Conservation (phyloP, 2,329 filamentous ascomycete genomes). For the Setomelanomma holmii region DNA sequence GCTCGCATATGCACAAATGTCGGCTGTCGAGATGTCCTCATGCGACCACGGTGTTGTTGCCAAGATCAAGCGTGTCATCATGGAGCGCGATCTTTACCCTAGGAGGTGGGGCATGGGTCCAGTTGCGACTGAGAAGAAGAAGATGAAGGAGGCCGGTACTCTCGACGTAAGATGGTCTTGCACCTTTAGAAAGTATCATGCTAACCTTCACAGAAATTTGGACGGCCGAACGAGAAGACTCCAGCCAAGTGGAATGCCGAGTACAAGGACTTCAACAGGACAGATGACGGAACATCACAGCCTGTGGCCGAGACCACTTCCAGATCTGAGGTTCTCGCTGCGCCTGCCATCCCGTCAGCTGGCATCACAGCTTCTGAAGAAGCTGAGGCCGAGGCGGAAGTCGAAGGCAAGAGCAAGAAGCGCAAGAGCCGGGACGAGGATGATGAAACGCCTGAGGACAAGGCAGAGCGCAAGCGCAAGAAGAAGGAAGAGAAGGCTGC, state of each 20-base stretch:
- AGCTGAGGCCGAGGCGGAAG: slow-evolving; percentile 50
- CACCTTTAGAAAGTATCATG: neutral
- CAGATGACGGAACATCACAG: slow-evolving; percentile 28
- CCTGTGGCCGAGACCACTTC: slow-evolving; percentile 43
- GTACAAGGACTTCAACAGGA: slow-evolving; percentile 78
- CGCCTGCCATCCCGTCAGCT: slow-evolving; percentile 45
- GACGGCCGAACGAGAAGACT: slow-evolving; percentile 88
- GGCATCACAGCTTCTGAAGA: slow-evolving; percentile 31
- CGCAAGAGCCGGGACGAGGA: slow-evolving; percentile 58
- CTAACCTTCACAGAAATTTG: slow-evolving; percentile 74
- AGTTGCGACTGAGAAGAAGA: slow-evolving; percentile 96
- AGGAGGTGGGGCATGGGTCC: slow-evolving; percentile 96
- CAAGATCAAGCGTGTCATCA: slow-evolving; percentile 99
- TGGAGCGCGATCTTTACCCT: slow-evolving; percentile 98
- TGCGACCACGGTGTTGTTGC: slow-evolving; percentile 98
- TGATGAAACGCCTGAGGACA: slow-evolving; percentile 56
- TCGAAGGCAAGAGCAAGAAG: slow-evolving; percentile 45
- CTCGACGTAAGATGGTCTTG: slow-evolving; percentile 70
- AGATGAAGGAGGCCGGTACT: slow-evolving; percentile 97
- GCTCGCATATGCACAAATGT: slow-evolving; percentile 96
- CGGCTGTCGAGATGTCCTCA: slow-evolving; percentile 92
- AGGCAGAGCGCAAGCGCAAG: slow-evolving; percentile 63
- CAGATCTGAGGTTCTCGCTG: slow-evolving; percentile 44
- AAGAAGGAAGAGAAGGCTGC: slow-evolving; percentile 73
- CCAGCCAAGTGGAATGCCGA: slow-evolving; percentile 90